Evolutionary conservation across 495 filamentous ascomycete genomes (phyloP).

Genomic region (Tirmania nivea): DNA sequence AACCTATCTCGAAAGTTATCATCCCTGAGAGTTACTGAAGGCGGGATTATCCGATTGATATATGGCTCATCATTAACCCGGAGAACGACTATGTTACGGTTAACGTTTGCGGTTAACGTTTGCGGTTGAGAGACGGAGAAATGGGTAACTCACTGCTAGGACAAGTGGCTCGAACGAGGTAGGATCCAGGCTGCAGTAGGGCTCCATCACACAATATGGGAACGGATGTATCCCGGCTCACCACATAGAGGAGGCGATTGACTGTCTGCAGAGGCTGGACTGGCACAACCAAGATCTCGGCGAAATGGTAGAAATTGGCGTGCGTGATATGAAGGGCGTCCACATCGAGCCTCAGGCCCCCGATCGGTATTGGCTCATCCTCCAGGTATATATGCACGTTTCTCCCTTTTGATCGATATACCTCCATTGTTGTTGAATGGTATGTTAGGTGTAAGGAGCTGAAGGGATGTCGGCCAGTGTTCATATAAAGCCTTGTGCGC

Average conservation of each 20-base stretch:
- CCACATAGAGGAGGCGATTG: no score
- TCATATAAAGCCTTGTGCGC: no score
- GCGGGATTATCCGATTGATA: not conserved
- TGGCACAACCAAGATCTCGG: not conserved
- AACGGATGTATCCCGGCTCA: no score
- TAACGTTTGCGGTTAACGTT: no score
- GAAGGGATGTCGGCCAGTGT: no score
- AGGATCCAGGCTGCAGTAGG: not conserved
- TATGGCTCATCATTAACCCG: not conserved
- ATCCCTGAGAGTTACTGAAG: not conserved
- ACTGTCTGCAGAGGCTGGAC: not conserved
- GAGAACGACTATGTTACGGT: not conserved
- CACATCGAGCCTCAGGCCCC: slow-evolving; percentile 4
- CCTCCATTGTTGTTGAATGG: no score
- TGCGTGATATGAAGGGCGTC: slow-evolving; percentile 4
- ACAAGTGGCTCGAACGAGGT: not conserved
- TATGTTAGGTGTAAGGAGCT: no score
- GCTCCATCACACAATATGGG: not conserved
- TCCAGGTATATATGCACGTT: not conserved
- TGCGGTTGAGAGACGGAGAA: not conserved
- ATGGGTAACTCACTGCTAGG: not conserved
- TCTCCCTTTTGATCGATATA: no score
- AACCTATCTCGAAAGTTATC: not conserved
- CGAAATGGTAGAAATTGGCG: not conserved
- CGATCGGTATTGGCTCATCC: not conserved